Evolutionary conservation across 441 rosid species (phyloP).

Genomic region (Populus hybrid): DNA sequence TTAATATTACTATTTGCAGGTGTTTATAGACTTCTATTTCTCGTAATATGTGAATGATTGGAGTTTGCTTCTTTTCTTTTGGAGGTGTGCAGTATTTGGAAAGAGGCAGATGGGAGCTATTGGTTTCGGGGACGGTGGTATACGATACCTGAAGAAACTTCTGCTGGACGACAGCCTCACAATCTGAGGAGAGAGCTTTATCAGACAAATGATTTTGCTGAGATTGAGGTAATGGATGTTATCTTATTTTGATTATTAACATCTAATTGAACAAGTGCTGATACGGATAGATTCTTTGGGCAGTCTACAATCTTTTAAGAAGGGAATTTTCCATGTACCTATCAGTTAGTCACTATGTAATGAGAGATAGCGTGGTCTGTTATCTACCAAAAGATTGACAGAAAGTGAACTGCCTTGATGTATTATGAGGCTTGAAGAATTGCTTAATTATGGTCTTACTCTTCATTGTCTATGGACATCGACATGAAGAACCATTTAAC

Average conservation of each 20-base stretch:
- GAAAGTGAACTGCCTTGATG: neutral
- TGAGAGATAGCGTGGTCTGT: neutral
- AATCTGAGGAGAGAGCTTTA: slow-evolving; percentile 85
- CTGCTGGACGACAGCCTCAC: slow-evolving; percentile 77
- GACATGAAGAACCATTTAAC: neutral
- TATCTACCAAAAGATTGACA: neutral
- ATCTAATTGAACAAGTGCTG: neutral
- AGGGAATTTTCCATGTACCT: neutral
- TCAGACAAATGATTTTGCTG: slow-evolving; percentile 71
- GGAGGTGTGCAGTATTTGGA: slow-evolving; percentile 62
- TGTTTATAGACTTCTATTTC: neutral
- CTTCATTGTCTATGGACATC: neutral
- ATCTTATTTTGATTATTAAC: slow-evolving; percentile 9
- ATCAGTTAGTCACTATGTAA: neutral
- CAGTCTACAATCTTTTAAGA: neutral
- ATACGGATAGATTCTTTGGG: neutral
- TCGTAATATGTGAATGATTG: slow-evolving; percentile 2
- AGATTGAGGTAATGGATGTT: slow-evolving; percentile 56
- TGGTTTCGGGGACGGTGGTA: slow-evolving; percentile 83
- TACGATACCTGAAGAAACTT: slow-evolving; percentile 90
- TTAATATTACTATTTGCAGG: neutral
- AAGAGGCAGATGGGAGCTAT: slow-evolving; percentile 60
- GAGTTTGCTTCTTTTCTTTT: neutral
- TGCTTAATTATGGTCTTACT: neutral
- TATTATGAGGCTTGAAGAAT: neutral